Conservation (phyloP, 768 basidiomycete species). For the Butyriboletus loyo region DNA sequence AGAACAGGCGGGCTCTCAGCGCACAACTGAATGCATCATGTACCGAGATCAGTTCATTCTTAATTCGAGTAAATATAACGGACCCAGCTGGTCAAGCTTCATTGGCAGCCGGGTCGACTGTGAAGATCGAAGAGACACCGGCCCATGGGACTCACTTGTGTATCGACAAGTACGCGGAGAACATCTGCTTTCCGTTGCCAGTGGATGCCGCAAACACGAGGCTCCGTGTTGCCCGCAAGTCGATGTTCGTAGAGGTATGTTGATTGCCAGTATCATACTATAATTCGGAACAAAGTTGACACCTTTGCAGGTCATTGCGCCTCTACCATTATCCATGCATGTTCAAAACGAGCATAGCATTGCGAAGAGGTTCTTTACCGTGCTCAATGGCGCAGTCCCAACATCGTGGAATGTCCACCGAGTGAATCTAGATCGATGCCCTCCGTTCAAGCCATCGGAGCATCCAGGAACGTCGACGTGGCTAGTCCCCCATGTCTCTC, state of each 20-base stretch:
- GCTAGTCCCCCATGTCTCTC: conserved; percentile 31
- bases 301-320: conserved; percentile 19
- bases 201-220: conserved; percentile 36
- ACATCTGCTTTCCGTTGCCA: conserved; percentile 43
- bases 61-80: conserved; percentile 19
- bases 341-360: conserved; percentile 14
- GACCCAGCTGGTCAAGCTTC: conserved; percentile 19
- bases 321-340: conserved; percentile 12
- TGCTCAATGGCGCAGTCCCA: conserved; percentile 12
- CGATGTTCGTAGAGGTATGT: conserved; percentile 43
- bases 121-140: conserved; percentile 12
- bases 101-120: conserved; percentile 16
- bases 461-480: conserved; percentile 21
- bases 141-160: conserved; percentile 1
- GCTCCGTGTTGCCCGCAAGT: conserved; percentile 52
- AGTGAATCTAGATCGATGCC: conserved; percentile 35
- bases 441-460: conserved; percentile 26
- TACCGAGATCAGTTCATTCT: conserved; percentile 18
- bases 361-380: conserved; percentile 30
- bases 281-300: not conserved
- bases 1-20: conserved; percentile 11
- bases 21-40: conserved; percentile 15
- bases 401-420: conserved; percentile 39
- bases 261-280: not conserved
- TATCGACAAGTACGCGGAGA: conserved; percentile 20